These are phyloP conservation scores for Phytophthora boehmeriae DNA, from an alignment of 352 stramenopile genomes.

Conservation along the genomic window DNA sequence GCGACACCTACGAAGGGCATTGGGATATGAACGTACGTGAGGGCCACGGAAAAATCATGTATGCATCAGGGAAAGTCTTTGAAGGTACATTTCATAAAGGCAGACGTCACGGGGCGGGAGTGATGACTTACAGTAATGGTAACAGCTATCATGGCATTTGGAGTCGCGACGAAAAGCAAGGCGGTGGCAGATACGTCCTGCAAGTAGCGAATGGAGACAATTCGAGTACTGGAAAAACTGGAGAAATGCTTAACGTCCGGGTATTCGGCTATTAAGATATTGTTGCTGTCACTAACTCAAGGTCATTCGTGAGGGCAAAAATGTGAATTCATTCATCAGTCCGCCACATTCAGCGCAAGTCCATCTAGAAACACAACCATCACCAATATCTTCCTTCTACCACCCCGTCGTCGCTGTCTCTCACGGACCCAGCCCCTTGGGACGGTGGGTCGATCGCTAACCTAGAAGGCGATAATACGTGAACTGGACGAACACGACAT, in stretches of 20 bases:
- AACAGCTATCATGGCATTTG: conserved; percentile 88
- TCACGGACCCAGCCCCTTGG: conserved; percentile 62
- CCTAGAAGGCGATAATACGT: too few species aligned
- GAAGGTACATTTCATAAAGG: conserved; percentile 85
- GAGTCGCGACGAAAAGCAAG: conserved; percentile 88
- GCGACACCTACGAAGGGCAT: conserved; percentile 75
- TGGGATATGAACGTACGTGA: conserved; percentile 87
- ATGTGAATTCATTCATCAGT: too few species aligned
- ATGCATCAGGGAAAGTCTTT: conserved; percentile 82
- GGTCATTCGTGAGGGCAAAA: too few species aligned
- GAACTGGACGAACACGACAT: too few species aligned
- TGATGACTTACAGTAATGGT: conserved; percentile 84
- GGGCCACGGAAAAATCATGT: conserved; percentile 74
- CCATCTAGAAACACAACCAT: too few species aligned
- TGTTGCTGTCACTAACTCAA: too few species aligned
- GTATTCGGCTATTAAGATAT: conserved; percentile 50
- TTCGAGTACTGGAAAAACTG: conserved; percentile 1
- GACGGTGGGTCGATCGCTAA: too few species aligned
- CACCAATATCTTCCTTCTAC: conserved; percentile 24
- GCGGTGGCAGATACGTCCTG: conserved; percentile 74
- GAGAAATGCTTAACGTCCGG: conserved; percentile 31
- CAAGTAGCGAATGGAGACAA: conserved; percentile 26
- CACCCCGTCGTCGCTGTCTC: conserved; percentile 50
- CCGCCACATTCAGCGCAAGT: too few species aligned
- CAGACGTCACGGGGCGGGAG: conserved; percentile 68